These are phyloP conservation scores for Candida golubevii DNA, from an alignment of 805 yeast species.

Conservation along the genomic window DNA sequence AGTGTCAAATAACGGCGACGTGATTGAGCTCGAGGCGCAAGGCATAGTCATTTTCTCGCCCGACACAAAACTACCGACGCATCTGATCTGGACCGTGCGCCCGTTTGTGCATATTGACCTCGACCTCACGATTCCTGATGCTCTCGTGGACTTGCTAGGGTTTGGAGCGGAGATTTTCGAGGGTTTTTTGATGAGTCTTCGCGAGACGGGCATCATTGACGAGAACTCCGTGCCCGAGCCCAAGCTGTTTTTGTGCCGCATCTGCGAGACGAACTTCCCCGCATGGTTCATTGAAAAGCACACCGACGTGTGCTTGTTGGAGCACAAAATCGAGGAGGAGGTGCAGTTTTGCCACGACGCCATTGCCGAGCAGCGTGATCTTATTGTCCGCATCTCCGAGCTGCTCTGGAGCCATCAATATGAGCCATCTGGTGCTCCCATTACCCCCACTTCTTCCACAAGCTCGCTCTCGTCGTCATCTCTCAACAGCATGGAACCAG, in stretches of 20 bases:
- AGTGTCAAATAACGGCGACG: constrained; percentile 51
- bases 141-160: constrained; percentile 72
- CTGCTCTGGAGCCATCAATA: constrained; percentile 24
- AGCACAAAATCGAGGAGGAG: constrained; percentile 76
- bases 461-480: constrained; percentile 20
- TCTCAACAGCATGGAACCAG: constrained; percentile 23
- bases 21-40: constrained; percentile 84
- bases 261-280: constrained; percentile 88
- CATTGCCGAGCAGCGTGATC: constrained; percentile 62
- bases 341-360: constrained; percentile 73
- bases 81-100: constrained; percentile 90
- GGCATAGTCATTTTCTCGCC: constrained; percentile 77
- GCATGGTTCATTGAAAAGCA: constrained; percentile 96
- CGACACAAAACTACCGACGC: constrained; percentile 55
- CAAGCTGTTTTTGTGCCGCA: constrained; percentile 76
- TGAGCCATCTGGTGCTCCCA: constrained; percentile 10
- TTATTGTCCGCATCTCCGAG: constrained; percentile 44
- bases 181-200: constrained; percentile 60
- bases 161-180: constrained; percentile 85
- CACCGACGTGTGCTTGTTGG: constrained; percentile 79
- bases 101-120: constrained; percentile 65
- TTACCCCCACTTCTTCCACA: constrained; percentile 16
- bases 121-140: constrained; percentile 64
- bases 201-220: constrained; percentile 60
- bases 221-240: constrained; percentile 73